phyloP scores from a whole-genome alignment of 257 asterid species.

The Salvia rosmarinus region DNA sequence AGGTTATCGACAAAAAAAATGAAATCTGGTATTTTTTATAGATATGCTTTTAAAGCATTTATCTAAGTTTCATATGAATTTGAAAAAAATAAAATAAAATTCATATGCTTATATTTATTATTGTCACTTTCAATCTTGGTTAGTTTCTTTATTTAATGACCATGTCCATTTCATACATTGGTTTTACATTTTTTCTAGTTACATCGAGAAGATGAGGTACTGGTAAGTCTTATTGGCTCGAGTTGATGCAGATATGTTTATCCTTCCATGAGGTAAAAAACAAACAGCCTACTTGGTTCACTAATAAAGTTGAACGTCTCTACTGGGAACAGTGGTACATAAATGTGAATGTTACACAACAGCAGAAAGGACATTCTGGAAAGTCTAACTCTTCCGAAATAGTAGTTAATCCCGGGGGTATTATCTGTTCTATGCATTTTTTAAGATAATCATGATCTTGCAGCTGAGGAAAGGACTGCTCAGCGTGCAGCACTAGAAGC shows the following conservation, averaged over 20 bases:
- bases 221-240: constrained; percentile 17
- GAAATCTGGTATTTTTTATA: too few species aligned
- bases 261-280: constrained; percentile 87
- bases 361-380: constrained; percentile 67
- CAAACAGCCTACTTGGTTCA: constrained; percentile 90
- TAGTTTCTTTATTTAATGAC: not conserved
- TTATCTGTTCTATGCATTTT: constrained; percentile 11
- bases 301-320: constrained; percentile 85
- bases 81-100: too few species aligned
- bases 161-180: not conserved
- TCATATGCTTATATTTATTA: too few species aligned
- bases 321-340: constrained; percentile 96
- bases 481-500: constrained; percentile 71
- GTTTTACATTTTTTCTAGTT: not conserved
- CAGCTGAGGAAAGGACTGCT: constrained; percentile 73
- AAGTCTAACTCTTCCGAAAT: constrained; percentile 70
- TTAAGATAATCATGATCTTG: constrained; percentile 42
- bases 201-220: constrained; percentile 8
- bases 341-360: constrained; percentile 74
- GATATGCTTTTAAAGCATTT: too few species aligned
- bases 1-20: too few species aligned
- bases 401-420: constrained; percentile 86
- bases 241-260: constrained; percentile 68
- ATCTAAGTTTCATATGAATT: too few species aligned
- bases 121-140: constrained; percentile 1